A percentile compares a stretch with the other conserved stretches of the same genome.
Conservation (phyloP, 2,329 filamentous ascomycete species). For the Calonectria pseudoturangicola region DNA sequence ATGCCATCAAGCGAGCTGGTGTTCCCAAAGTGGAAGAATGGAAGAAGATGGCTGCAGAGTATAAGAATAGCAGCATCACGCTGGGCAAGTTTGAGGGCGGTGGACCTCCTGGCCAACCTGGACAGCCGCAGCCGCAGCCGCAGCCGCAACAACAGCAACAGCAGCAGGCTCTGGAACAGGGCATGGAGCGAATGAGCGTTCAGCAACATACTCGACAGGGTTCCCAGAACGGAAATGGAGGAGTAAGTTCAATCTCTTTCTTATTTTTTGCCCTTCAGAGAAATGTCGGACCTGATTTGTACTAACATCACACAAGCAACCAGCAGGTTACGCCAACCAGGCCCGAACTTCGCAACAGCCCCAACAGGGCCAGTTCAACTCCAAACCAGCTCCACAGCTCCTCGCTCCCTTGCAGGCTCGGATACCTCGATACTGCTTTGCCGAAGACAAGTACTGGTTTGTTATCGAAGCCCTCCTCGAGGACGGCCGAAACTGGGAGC, state of each 20-base stretch:
- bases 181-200: conserved; percentile 87
- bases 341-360: conserved; percentile 55
- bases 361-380: conserved; percentile 60
- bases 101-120: conserved; percentile 58
- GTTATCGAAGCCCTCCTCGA: conserved; percentile 94
- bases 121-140: conserved; percentile 47
- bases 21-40: conserved; percentile 98
- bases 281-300: not conserved
- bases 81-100: conserved; percentile 89
- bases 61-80: conserved; percentile 99
- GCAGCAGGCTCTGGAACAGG: conserved; percentile 74
- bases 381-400: conserved; percentile 71
- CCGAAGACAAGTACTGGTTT: conserved; percentile 99
- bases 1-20: conserved; percentile 90
- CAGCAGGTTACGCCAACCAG: conserved; percentile 54
- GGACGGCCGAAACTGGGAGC: conserved; percentile 92
- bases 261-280: not conserved
- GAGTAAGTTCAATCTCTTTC: conserved; percentile 49
- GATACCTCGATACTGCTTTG: conserved; percentile 95
- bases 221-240: conserved; percentile 51
- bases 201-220: conserved; percentile 60
- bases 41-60: conserved; percentile 99
- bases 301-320: conserved; percentile 47
- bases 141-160: conserved; percentile 3
- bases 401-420: conserved; percentile 87